Evolutionary conservation across 2,329 filamentous ascomycete genomes (phyloP).

Genomic region (Lasiodiplodia theobromae): DNA sequence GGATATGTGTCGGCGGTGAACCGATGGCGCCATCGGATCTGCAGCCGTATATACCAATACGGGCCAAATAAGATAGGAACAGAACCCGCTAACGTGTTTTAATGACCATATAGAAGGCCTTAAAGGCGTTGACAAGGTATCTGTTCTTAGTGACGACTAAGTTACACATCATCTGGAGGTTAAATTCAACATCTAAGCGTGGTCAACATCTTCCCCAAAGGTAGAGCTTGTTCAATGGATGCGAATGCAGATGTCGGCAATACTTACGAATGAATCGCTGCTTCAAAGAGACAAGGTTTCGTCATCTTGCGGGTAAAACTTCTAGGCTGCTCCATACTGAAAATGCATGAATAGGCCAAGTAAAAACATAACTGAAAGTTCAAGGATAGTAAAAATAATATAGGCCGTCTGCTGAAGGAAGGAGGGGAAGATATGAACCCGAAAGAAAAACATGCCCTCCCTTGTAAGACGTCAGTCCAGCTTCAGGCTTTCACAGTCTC

Average conservation of each 20-base stretch:
- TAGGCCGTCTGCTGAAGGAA: neutral
- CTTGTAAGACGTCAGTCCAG: neutral
- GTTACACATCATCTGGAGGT: too few relatives aligned
- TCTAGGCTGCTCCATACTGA: neutral
- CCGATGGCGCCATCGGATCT: constrained; percentile 4
- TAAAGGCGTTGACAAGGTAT: neutral
- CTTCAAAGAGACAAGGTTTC: neutral
- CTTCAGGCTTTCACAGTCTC: constrained; percentile 15
- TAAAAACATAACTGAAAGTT: neutral
- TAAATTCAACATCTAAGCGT: neutral
- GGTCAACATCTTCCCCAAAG: neutral
- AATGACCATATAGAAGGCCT: neutral
- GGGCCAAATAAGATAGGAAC: neutral
- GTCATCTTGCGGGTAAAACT: neutral
- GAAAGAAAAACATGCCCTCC: neutral
- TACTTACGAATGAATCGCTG: too few relatives aligned
- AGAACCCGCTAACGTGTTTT: too few relatives aligned
- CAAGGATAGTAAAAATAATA: neutral
- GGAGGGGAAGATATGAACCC: neutral
- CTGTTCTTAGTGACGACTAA: too few relatives aligned
- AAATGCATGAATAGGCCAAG: neutral
- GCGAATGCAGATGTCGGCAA: neutral
- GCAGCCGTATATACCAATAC: neutral
- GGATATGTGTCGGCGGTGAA: neutral
- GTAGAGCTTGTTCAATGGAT: neutral